These are phyloP conservation scores for Acrodontium crateriforme DNA, from an alignment of 2,329 filamentous ascomycete species.

Conservation along the genomic window DNA sequence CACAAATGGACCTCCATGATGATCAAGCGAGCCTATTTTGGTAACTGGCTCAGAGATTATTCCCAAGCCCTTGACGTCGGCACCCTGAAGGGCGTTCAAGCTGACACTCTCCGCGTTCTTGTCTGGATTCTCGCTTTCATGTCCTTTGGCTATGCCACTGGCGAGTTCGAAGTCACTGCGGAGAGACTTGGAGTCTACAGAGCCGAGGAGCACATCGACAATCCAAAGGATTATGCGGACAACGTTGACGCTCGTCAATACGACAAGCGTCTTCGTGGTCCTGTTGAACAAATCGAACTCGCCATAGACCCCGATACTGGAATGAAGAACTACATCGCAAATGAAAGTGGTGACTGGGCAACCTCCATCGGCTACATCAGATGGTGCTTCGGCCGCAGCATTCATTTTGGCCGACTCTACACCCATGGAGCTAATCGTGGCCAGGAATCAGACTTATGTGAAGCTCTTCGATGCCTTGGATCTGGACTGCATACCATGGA, in stretches of 20 bases:
- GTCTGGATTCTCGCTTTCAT: slow-evolving; percentile 43
- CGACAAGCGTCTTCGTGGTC: slow-evolving; percentile 68
- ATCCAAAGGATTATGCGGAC: slow-evolving; percentile 55
- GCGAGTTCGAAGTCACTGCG: slow-evolving; percentile 42
- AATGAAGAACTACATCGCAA: slow-evolving; percentile 99
- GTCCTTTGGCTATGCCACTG: slow-evolving; percentile 42
- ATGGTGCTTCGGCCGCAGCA: slow-evolving; percentile 31
- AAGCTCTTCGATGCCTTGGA: slow-evolving; percentile 37
- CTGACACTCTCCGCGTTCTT: slow-evolving; percentile 40
- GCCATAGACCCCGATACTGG: slow-evolving; percentile 46
- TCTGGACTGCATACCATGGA: slow-evolving; percentile 41
- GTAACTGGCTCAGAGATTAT: slow-evolving; percentile 37
- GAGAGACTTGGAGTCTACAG: slow-evolving; percentile 37
- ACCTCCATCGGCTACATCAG: slow-evolving; percentile 61
- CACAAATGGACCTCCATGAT: slow-evolving; percentile 38
- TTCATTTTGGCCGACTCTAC: slow-evolving; percentile 35
- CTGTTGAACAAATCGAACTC: slow-evolving; percentile 42
- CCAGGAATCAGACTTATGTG: slow-evolving; percentile 32
- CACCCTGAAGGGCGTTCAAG: slow-evolving; percentile 39
- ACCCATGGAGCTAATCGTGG: slow-evolving; percentile 29
- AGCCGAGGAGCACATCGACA: slow-evolving; percentile 42
- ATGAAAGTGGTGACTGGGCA: slow-evolving; percentile 74
- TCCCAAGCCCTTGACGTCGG: slow-evolving; percentile 42
- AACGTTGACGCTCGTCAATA: slow-evolving; percentile 70
- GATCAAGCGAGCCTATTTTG: slow-evolving; percentile 25